Evolutionary conservation across 345 rosid species (phyloP).

Genomic region (Gossypium longicalyx): DNA sequence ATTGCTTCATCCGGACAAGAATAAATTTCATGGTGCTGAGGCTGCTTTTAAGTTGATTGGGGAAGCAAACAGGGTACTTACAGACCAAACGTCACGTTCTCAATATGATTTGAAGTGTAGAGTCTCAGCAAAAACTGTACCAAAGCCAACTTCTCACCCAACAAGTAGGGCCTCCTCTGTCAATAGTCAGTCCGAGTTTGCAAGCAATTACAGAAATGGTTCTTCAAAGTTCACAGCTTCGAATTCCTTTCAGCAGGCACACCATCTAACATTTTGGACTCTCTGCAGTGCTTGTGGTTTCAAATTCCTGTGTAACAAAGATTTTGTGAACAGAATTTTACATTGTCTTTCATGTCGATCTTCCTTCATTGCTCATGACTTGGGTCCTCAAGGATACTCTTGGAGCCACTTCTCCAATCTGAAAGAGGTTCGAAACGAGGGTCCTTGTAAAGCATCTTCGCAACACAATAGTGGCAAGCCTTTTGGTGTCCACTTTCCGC

Average conservation of each 20-base stretch:
- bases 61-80: constrained; percentile 65
- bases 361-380: constrained; percentile 47
- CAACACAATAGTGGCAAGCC: constrained; percentile 31
- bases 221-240: constrained; percentile 23
- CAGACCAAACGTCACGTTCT: constrained; percentile 47
- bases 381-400: constrained; percentile 26
- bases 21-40: constrained; percentile 80
- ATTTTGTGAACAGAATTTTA: constrained; percentile 34
- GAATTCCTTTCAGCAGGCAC: constrained; percentile 25
- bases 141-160: constrained; percentile 1
- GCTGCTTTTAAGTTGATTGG: constrained; percentile 86
- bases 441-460: constrained; percentile 27
- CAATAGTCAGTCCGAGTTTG: constrained; percentile 27
- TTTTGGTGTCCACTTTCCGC: background rate
- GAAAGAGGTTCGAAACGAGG: constrained; percentile 33
- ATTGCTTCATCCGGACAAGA: constrained; percentile 89
- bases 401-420: constrained; percentile 24
- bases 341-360: constrained; percentile 49
- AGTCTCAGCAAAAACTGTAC: constrained; percentile 15
- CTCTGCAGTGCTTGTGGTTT: constrained; percentile 49
- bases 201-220: constrained; percentile 17
- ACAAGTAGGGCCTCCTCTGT: constrained; percentile 4
- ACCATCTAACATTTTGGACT: constrained; percentile 56
- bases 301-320: constrained; percentile 37
- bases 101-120: constrained; percentile 52